Conservation (phyloP, 1,284 basidiomycete species). For the Cryptococcus neoformans region DNA sequence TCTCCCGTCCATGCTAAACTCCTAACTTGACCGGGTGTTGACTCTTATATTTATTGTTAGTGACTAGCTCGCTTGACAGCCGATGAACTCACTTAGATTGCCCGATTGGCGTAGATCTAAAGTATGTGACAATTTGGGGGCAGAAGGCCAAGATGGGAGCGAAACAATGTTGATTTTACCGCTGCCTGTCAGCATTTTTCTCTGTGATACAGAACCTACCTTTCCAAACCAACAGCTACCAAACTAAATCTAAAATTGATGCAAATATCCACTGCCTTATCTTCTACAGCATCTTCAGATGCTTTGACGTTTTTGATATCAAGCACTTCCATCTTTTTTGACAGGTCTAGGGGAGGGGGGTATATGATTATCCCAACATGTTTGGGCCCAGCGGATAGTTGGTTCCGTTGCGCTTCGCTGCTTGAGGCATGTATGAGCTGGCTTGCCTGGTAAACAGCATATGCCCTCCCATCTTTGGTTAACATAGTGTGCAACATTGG, state of each 20-base stretch:
- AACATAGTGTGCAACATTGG: constrained; percentile 43
- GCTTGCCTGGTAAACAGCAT: constrained; percentile 35
- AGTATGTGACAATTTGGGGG: constrained; percentile 26
- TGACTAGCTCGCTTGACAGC: neutral
- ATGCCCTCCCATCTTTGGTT: constrained; percentile 48
- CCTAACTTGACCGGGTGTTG: constrained; percentile 64
- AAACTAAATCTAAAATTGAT: constrained; percentile 83
- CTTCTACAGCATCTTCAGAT: constrained; percentile 46
- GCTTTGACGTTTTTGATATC: constrained; percentile 49
- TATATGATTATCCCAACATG: constrained; percentile 18
- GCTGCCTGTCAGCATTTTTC: constrained; percentile 22
- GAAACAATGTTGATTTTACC: constrained; percentile 57
- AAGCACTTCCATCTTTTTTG: constrained; percentile 19
- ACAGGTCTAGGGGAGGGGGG: constrained; percentile 7
- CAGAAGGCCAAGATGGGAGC: constrained; percentile 29
- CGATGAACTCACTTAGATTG: constrained; percentile 31
- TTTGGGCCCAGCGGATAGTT: constrained; percentile 12
- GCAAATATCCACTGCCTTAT: constrained; percentile 60
- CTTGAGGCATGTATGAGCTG: constrained; percentile 10
- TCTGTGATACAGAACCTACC: no score
- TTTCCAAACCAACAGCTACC: constrained; percentile 73
- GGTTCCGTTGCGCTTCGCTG: constrained; percentile 4
- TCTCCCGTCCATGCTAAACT: constrained; percentile 89
- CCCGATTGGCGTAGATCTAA: constrained; percentile 34
- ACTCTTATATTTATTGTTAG: constrained; percentile 13